Percentiles rank a stretch among this genome's conserved stretches.
phyloP scores from a whole-genome alignment of 345 rosid genomes.

The Eucalyptus cloeziana region DNA sequence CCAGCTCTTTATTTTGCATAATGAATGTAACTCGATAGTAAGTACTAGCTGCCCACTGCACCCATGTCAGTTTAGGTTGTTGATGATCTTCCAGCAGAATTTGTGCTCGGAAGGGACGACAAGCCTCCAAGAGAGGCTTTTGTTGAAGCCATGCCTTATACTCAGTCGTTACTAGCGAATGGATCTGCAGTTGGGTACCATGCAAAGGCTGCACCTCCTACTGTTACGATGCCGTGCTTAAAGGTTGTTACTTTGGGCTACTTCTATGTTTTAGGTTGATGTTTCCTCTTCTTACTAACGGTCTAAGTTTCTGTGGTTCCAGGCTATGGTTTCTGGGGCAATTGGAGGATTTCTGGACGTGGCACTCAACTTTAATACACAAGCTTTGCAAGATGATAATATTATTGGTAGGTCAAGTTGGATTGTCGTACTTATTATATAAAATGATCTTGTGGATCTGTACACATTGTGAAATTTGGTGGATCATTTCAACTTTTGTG shows the following conservation, averaged over 20 bases:
- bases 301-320: background rate
- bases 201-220: slow-evolving; percentile 95
- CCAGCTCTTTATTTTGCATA: background rate
- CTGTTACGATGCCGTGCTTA: slow-evolving; percentile 95
- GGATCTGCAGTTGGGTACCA: slow-evolving; percentile 78
- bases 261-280: background rate
- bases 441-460: background rate
- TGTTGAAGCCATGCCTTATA: slow-evolving; percentile 71
- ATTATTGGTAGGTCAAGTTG: slow-evolving; percentile 45
- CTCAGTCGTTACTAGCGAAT: slow-evolving; percentile 49
- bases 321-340: slow-evolving; percentile 97
- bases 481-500: background rate
- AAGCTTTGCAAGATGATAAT: slow-evolving; percentile 78
- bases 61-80: slow-evolving; percentile 52
- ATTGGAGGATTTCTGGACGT: slow-evolving; percentile 91
- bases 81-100: slow-evolving; percentile 97
- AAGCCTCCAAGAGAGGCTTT: slow-evolving; percentile 39
- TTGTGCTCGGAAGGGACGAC: slow-evolving; percentile 66
- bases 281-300: background rate
- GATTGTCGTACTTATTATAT: background rate
- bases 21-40: background rate
- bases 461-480: background rate
- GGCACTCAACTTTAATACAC: slow-evolving; percentile 90
- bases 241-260: slow-evolving; percentile 32
- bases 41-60: slow-evolving; percentile 2